Percentiles rank a stretch among this genome's conserved stretches.
Evolutionary conservation across 768 basidiomycete genomes (phyloP).

Genomic region (Termitomyces sp.): DNA sequence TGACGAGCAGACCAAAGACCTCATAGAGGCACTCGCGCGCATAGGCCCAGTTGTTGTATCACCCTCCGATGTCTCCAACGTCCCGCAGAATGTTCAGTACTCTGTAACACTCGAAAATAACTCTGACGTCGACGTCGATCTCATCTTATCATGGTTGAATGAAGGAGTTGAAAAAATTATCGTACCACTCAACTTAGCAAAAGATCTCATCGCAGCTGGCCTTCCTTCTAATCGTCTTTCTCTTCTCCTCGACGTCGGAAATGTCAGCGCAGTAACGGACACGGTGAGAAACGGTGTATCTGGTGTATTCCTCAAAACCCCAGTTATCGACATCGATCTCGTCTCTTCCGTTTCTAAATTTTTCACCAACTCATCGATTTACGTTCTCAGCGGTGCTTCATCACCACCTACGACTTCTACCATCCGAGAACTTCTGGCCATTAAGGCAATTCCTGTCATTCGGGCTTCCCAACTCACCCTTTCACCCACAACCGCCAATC

Average conservation of each 20-base stretch:
- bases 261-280: conserved; percentile 72
- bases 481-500: conserved; percentile 43
- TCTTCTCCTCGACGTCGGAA: conserved; percentile 71
- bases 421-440: conserved; percentile 57
- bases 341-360: conserved; percentile 76
- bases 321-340: conserved; percentile 68
- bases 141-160: conserved; percentile 67
- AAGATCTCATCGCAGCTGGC: conserved; percentile 55
- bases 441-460: conserved; percentile 66
- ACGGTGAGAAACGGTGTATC: conserved; percentile 70
- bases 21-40: conserved; percentile 62
- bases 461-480: conserved; percentile 70
- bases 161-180: conserved; percentile 79
- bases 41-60: conserved; percentile 74
- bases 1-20: conserved; percentile 41
- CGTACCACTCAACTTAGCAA: conserved; percentile 61
- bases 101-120: conserved; percentile 58
- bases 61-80: conserved; percentile 25
- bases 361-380: conserved; percentile 59
- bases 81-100: conserved; percentile 32
- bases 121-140: conserved; percentile 43
- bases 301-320: conserved; percentile 77
- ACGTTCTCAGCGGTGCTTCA: conserved; percentile 52
- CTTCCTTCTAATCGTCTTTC: conserved; percentile 72
- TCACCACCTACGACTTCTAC: conserved; percentile 52